Percentiles rank a stretch among this genome's conserved stretches.
These are phyloP conservation scores for Lepidium aucheri DNA, from an alignment of 345 rosid genomes.

Conservation along the genomic window DNA sequence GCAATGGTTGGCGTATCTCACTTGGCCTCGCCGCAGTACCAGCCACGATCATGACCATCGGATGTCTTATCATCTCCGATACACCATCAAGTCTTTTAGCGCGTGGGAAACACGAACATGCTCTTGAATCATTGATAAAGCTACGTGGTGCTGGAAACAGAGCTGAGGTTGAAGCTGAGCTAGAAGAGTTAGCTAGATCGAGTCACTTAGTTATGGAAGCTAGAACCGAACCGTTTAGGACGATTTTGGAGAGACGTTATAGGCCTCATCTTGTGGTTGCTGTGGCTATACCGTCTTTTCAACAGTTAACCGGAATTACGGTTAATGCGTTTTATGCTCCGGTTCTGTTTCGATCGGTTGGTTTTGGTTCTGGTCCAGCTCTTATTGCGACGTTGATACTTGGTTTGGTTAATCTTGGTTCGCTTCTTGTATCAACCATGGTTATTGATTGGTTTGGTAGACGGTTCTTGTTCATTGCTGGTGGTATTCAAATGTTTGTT, in stretches of 20 bases:
- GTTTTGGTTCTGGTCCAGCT: slow-evolving; percentile 61
- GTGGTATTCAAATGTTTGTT: slow-evolving; percentile 59
- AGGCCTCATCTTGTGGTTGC: slow-evolving; percentile 74
- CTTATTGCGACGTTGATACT: slow-evolving; percentile 56
- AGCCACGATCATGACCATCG: slow-evolving; percentile 59
- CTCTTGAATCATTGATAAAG: slow-evolving; percentile 39
- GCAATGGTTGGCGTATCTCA: slow-evolving; percentile 78
- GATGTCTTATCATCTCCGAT: slow-evolving; percentile 64
- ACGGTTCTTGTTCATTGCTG: slow-evolving; percentile 57
- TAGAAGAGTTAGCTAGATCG: slow-evolving; percentile 41
- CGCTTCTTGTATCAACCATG: slow-evolving; percentile 46
- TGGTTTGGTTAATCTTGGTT: slow-evolving; percentile 59
- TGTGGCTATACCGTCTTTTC: slow-evolving; percentile 62
- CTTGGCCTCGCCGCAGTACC: slow-evolving; percentile 68
- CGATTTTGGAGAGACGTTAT: slow-evolving; percentile 54
- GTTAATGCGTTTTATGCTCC: slow-evolving; percentile 84
- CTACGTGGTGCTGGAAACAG: slow-evolving; percentile 43
- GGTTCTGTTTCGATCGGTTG: slow-evolving; percentile 61
- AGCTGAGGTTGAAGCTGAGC: slow-evolving; percentile 43
- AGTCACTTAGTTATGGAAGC: slow-evolving; percentile 42
- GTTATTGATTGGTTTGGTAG: slow-evolving; percentile 72
- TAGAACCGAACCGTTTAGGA: slow-evolving; percentile 40
- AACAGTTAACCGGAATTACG: slow-evolving; percentile 72
- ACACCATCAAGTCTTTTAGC: slow-evolving; percentile 65
- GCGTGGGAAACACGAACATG: slow-evolving; percentile 53